phyloP scores from a whole-genome alignment of 805 yeast genomes.

The Metschnikowia matae region DNA sequence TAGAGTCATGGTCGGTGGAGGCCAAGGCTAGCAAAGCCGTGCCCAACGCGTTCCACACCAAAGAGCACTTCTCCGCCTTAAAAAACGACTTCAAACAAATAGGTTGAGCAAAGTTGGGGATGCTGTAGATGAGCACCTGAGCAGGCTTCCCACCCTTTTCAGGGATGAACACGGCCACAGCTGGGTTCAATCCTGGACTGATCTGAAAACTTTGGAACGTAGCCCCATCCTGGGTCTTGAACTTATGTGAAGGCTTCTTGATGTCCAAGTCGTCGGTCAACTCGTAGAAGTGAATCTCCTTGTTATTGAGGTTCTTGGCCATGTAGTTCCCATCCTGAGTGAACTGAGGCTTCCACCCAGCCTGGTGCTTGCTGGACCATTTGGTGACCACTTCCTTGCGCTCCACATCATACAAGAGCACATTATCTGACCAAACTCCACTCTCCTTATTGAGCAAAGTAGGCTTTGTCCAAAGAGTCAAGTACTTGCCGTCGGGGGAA shows the following conservation, averaged over 20 bases:
- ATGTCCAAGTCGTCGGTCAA: slow-evolving; percentile 30
- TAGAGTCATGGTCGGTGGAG: slow-evolving; percentile 90
- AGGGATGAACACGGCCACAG: slow-evolving; percentile 86
- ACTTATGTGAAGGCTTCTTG: slow-evolving; percentile 54
- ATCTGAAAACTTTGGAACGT: slow-evolving; percentile 53
- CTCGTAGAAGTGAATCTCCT: slow-evolving; percentile 67
- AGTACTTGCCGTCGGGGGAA: slow-evolving; percentile 80
- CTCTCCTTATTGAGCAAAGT: slow-evolving; percentile 56
- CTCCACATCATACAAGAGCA: slow-evolving; percentile 60
- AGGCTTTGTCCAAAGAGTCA: slow-evolving; percentile 91
- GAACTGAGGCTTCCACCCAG: slow-evolving; percentile 91
- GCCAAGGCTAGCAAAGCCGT: slow-evolving; percentile 92
- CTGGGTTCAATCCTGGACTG: slow-evolving; percentile 86
- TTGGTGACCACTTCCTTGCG: slow-evolving; percentile 48
- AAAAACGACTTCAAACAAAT: slow-evolving; percentile 84
- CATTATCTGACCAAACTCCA: slow-evolving; percentile 76
- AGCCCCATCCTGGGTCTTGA: slow-evolving; percentile 47
- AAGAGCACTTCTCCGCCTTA: slow-evolving; percentile 90
- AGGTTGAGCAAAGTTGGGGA: slow-evolving; percentile 72
- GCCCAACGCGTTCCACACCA: slow-evolving; percentile 92
- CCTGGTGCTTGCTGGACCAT: slow-evolving; percentile 77
- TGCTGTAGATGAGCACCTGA: slow-evolving; percentile 73
- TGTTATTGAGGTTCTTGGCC: slow-evolving; percentile 54
- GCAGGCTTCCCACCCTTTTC: slow-evolving; percentile 89
- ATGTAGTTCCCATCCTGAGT: slow-evolving; percentile 73